Conservation (phyloP, 495 filamentous ascomycete genomes). For the Elaphomyces granulatus region DNA sequence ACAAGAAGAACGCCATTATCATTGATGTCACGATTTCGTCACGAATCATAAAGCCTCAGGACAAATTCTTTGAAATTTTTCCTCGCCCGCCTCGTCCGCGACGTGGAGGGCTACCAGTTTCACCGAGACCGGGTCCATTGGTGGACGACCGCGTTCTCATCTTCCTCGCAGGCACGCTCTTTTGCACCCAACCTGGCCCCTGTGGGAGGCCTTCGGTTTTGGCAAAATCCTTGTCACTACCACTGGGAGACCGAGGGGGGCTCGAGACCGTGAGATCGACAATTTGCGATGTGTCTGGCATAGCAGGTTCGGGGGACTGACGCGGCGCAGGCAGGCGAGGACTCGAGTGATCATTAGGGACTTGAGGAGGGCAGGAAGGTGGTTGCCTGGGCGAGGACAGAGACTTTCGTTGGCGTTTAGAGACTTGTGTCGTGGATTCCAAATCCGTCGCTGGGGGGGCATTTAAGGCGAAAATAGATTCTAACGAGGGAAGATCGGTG, state of each 20-base stretch:
- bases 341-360: not conserved
- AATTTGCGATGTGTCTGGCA: slow-evolving; percentile 12
- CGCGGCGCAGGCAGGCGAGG: not conserved
- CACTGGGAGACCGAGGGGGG: slow-evolving; percentile 18
- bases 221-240: slow-evolving; percentile 17
- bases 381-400: not conserved
- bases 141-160: slow-evolving; percentile 14
- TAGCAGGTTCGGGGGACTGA: not conserved
- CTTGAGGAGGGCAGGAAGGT: not conserved
- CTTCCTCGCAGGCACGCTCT: slow-evolving; percentile 10
- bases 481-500: slow-evolving; percentile 9
- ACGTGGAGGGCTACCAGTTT: slow-evolving; percentile 17
- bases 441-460: too few species aligned
- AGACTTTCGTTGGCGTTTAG: not conserved
- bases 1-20: too few species aligned
- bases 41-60: too few species aligned
- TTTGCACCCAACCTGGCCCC: slow-evolving; percentile 26
- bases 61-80: too few species aligned
- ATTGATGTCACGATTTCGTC: too few species aligned
- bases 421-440: too few species aligned
- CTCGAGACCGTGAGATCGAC: slow-evolving; percentile 33
- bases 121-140: slow-evolving; percentile 9
- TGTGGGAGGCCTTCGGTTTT: slow-evolving; percentile 17
- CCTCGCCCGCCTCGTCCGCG: slow-evolving; percentile 7
- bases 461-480: not conserved